Evolutionary conservation across 2,329 filamentous ascomycete species (phyloP), one percentile per base, ranked within the genome.

Genomic region (Verticillium nonalfalfae): DNA sequence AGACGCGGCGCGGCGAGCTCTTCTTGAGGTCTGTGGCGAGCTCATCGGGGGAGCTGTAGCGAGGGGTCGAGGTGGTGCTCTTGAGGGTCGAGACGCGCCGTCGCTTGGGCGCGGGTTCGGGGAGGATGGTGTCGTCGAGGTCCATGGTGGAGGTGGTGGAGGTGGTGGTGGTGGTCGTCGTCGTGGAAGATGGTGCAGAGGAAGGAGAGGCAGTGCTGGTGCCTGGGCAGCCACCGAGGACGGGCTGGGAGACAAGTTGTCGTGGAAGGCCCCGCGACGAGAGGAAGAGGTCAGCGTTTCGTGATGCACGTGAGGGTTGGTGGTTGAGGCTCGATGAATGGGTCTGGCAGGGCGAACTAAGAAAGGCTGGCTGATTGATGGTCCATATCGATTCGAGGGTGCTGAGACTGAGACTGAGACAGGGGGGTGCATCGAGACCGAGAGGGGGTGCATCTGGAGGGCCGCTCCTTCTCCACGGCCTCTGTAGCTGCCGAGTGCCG

Each of bases 41-140:
- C 40, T 81, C 79, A 63, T 83, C 80, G 7, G 82, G 77, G 38
- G 77, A 79, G 62, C 74, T 76, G 68, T 79, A 78, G 39, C 72
- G 72, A 10, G 75, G 74, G 9, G 75, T 75, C 67, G 75, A 73
- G 58, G 71, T 72, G 58, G 71, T 68, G 65, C 74, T 77, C 60
- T 77, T 78, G 58, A 77, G 74, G 34, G 26, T 52, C 63, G 72
- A 67, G 39, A 78, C 70, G 68, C 73, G 75, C 62, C 77, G 75
- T 36, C 77, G 73, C 65, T 79, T 79, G 9, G 75, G 71, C 13
- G 75, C 74, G 15, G 75, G 74, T 36, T 69, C 74, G 13, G 68
- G 63, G 61, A 45, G 60, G 67, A 58, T 64, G 60, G 57, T 67
- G 61, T 21, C 45, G 45, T 50, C 45, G 34, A 68, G 59, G 57